Base-by-base conservation (phyloP, 169 alveolate genomes). In the Plasmodium knowlesi region DNA sequence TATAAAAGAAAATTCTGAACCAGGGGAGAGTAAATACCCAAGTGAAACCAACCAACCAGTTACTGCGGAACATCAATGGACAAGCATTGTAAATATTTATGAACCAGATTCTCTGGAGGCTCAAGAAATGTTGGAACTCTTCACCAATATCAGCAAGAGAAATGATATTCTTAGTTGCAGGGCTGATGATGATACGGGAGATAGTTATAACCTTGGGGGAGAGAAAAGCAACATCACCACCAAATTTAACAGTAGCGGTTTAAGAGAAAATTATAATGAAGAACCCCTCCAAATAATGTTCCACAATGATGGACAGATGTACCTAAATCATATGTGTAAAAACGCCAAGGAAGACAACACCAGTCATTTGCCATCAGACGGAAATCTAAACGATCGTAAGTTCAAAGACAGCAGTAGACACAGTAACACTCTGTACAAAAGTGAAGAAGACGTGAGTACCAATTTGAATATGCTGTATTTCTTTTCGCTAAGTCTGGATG, bases 31-130 rank as follows among this genome's bases (percentile, higher is more conserved):
- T n/a, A 73, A 22, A 25, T 71, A 70, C 54, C 22, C 41, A 39
- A 53, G 16, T 61, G 72, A 67, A 10, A 37, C 25, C 30, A 84
- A 67, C 83, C 43, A 25, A 2, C 5, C 46, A n/a, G 53, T 30
- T 8, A 79, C 81, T 39, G 19, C 16, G 5, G 85, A 57, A 6
- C 79, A 70, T 57, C 34, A 6, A 2, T 91, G 95, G 95, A 72
- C 53, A 12, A 80, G 46, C 9, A 91, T 91, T 72, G 91, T 50
- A 34, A 91, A 91, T 91, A 91, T 91, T 71, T 91, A 81, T 82
- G 95, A 91, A 14, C 86, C 91, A 3, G 95, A 91, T 41, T 91
- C 95, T 0, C 53, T 54, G n/a, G 95, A 91, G 57, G 91, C 95
- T 1, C 81, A 82, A 0, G 95, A 91, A 70, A 81, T 91, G 14